A percentile compares a stretch with the other conserved stretches of the same genome.
Conservation (phyloP, 805 yeast genomes). For the Middelhovenomyces tepae region DNA sequence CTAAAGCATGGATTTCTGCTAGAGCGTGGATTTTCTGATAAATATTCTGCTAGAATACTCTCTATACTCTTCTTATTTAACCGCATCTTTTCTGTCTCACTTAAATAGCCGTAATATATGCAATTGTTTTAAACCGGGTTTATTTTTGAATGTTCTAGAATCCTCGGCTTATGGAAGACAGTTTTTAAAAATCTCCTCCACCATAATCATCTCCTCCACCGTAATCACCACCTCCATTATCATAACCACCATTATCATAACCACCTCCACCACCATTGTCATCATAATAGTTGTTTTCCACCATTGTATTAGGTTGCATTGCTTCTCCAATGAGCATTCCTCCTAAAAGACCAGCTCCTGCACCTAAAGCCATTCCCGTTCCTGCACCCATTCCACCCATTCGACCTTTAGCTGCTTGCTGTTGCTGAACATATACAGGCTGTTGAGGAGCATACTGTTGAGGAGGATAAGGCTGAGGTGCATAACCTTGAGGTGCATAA, state of each 20-base stretch:
- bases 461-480: slow-evolving; percentile 21
- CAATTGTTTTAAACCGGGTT: no score
- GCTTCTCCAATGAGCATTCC: slow-evolving; percentile 46
- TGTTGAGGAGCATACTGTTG: slow-evolving; percentile 14
- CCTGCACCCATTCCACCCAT: slow-evolving; percentile 32
- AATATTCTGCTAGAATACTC: no score
- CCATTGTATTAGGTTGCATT: slow-evolving; percentile 27
- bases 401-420: slow-evolving; percentile 23
- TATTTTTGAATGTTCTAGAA: no score
- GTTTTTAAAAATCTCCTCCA: slow-evolving; percentile 12
- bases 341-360: slow-evolving; percentile 55
- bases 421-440: slow-evolving; percentile 22
- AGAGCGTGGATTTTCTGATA: no score
- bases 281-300: slow-evolving; percentile 31
- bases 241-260: slow-evolving; percentile 26
- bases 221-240: slow-evolving; percentile 26
- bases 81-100: no score
- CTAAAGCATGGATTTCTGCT: no score
- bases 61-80: no score
- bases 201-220: slow-evolving; percentile 31
- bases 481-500: slow-evolving; percentile 15
- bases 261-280: slow-evolving; percentile 22
- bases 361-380: slow-evolving; percentile 39
- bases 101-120: no score
- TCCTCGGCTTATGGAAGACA: no score